Base-by-base conservation (phyloP, 495 filamentous ascomycete genomes). In the Cercophora newfieldiana region DNA sequence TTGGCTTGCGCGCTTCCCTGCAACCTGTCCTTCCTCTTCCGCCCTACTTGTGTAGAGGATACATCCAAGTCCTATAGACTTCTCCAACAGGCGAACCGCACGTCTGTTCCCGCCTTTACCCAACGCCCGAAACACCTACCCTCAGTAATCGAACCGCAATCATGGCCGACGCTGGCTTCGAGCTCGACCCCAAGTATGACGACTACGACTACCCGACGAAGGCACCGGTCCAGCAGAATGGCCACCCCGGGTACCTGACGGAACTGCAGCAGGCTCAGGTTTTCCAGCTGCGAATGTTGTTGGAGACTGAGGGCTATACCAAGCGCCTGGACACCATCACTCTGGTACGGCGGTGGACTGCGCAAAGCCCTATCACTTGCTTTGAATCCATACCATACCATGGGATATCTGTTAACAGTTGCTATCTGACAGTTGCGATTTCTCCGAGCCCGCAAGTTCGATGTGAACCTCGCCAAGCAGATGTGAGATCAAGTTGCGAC, bases 391-490 rank as follows among this genome's bases (percentile, higher is more conserved):
- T 26, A 1, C 22, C 50, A 16, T 53, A 29, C 18, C 18, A 7
- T 19, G 26, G 29, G 22, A 28, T 10, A 19, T 21, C 24, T 58
- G 3, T 12, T 60, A 10, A 19, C 26, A 31, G 5, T 5, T 29
- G 50, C 49, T 37, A 19, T 5, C 33, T 28, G 37, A 44, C 67
- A 92, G 90, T 82, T 97, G 68, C 89, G 94, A 66, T 97, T 97
- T 80, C 82, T 99, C 69, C 87, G 95, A 71, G 95, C 95, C 48
- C 86, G 95, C 70, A 97, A 98, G 82, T 98, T 97, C 77, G 91
- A 97, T 76, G 90, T 97, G 50, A 84, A 89, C 63, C 79, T 87
- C 16, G 74, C 93, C 65, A 94, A 97, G 85, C 79, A 89, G 70
- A 97, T 97, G 94, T 97, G 83, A 76, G 89, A 7, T 47, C 12